Base-by-base conservation (phyloP, 768 basidiomycete species). In the Xerocomus potaroensis region DNA sequence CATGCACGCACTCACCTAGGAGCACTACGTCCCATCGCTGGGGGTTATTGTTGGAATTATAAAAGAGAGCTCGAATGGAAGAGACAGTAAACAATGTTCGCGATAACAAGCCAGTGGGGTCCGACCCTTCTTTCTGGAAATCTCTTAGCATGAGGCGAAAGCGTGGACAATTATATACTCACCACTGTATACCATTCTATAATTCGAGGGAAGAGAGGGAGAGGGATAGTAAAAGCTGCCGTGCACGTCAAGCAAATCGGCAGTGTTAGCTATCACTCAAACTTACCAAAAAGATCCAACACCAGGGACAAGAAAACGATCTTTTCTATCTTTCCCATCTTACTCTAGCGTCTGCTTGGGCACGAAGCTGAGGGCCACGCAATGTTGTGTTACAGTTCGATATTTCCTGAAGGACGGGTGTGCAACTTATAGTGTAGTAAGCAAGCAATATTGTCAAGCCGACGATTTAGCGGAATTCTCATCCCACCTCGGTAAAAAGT, bases 191-290 rank as follows among this genome's bases (percentile, higher is more conserved):
- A 94, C 87, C 87, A 92, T 69, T 94, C 85, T 34, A 96, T 93
- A 41, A 98, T 74, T n/a, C 94, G 81, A n/a, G 95, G 95, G 67
- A 97, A 97, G 24, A 97, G 79, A 18, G 95, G 95, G n/a, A 97
- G 75, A 9, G 92, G 93, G 37, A 95, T 88, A 19, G 91, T 96
- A 67, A 94, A 95, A 11, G 91, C 90, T 76, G 75, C 71, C 40
- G 39, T 31, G 51, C 43, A 42, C 37, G 43, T 58, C 53, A 68
- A 45, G 15, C 41, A 3, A 39, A 31, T 14, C 14, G 4, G 12
- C 16, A 23, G 30, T n/a, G 24, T n/a, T 11, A 14, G 11, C n/a
- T 41, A 33, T 19, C 6, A 15, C 11, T 14, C 7, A 5, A 18
- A 68, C 77, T 57, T 57, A 76, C 84, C 84, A 21, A 87, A 76